Percentiles rank a stretch among this genome's conserved stretches.
These are phyloP conservation scores for Aspergillus candidus DNA, from an alignment of 2,329 filamentous ascomycete species.

Conservation along the genomic window DNA sequence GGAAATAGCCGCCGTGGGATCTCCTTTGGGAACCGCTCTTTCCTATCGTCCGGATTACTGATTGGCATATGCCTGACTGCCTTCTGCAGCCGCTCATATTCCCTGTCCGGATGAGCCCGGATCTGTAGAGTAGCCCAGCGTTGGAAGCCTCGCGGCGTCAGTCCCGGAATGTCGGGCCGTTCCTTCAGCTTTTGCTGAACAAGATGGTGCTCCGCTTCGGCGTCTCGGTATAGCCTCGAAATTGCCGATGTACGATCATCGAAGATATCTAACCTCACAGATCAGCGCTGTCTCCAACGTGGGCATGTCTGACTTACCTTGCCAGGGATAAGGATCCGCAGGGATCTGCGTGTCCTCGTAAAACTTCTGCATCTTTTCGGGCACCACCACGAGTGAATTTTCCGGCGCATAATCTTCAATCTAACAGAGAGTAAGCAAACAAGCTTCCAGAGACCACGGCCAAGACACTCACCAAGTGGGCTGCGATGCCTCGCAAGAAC, in stretches of 20 bases:
- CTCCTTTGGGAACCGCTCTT: conserved; percentile 72
- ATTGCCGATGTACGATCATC: conserved; percentile 49
- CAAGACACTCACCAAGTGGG: conserved; percentile 57
- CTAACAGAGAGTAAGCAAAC: conserved; percentile 33
- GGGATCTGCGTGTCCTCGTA: conserved; percentile 62
- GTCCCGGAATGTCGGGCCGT: conserved; percentile 55
- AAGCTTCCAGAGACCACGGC: not conserved
- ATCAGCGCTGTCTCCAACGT: conserved; percentile 4
- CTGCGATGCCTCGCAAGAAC: conserved; percentile 66
- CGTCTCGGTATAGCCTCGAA: conserved; percentile 52
- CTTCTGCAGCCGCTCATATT: conserved; percentile 63
- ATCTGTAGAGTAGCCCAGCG: conserved; percentile 69
- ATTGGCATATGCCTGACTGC: conserved; percentile 68
- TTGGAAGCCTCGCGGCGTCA: conserved; percentile 63
- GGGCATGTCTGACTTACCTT: conserved; percentile 42
- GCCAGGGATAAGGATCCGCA: conserved; percentile 63
- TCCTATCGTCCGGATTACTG: conserved; percentile 57
- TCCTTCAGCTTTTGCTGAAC: conserved; percentile 50
- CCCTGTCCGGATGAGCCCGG: conserved; percentile 67
- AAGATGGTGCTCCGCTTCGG: conserved; percentile 57
- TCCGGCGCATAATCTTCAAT: conserved; percentile 64
- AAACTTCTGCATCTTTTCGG: conserved; percentile 67
- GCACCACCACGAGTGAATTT: conserved; percentile 65
- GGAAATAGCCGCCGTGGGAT: conserved; percentile 70
- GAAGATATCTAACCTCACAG: conserved; percentile 46